Evolutionary conservation across 73 alveolate genomes (phyloP), one percentile per base, ranked within the genome.

Genomic region (Stentor roeselii): DNA sequence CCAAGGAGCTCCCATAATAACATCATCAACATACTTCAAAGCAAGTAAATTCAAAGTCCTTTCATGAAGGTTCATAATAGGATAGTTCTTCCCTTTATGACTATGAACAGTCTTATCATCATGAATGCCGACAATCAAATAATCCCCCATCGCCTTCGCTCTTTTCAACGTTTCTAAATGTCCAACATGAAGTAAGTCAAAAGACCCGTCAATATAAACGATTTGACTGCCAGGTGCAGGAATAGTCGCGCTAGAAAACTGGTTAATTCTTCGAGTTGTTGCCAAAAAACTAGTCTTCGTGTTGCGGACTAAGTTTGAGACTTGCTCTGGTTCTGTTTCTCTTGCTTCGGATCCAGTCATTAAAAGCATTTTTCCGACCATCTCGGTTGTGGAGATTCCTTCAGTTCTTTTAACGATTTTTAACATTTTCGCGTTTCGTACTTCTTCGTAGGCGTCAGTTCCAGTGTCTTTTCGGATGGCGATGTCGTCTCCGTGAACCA

Each of bases 401-500:
- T 97, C 99, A 39, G 99, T 97, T 85, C 99, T 95, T 89, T 94
- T 96, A 89, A 97, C 93, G 35, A 96, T 92, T 84, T 96, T 97
- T 89, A 97, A 87, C 90, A 98, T 93, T 61, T 95, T 95, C 37
- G 89, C 86, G 3, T 90, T 91, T 60, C 90, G 92, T 31, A 97
- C 88, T 27, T 93, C 96, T 39, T 87, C 93, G 84, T 92, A 92
- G 42, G 94, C 91, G 86, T 95, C 98, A 6, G 86, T 82, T 3
- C 99, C 99, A 59, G 90, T 87, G 31, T 95, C 97, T 83, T 95
- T 93, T 34, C 80, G 21, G 0, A 91, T 77, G 3, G 98, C 96
- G 38, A 95, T 84, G 88, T 97, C 99, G 88, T 97, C 99, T 0
- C 99, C 99, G 86, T 97, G 99, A 36, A 99, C 97, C 39, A 94